These are phyloP conservation scores for Stylonectria norvegica DNA, from an alignment of 2,329 filamentous ascomycete species.

Conservation along the genomic window DNA sequence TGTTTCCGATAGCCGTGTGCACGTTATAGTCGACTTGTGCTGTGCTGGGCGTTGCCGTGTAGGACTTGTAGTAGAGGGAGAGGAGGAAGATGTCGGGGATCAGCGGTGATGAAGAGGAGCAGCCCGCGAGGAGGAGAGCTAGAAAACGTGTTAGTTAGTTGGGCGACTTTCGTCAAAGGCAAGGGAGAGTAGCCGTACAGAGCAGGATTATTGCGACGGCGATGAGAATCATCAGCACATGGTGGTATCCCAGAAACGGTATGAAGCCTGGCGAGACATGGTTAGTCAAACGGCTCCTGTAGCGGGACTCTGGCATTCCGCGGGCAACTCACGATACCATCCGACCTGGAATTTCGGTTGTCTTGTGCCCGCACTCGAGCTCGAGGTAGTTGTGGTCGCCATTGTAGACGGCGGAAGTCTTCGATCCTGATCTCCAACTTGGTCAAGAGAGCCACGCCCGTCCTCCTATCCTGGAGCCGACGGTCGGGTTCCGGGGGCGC, in stretches of 20 bases:
- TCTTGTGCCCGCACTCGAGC: conserved; percentile 13
- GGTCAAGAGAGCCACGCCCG: conserved; percentile 24
- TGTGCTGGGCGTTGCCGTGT: conserved; percentile 76
- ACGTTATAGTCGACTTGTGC: conserved; percentile 89
- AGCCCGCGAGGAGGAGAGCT: conserved; percentile 92
- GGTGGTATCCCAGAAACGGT: conserved; percentile 68
- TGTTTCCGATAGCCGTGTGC: conserved; percentile 80
- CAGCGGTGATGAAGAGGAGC: conserved; percentile 90
- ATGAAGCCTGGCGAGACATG: conserved; percentile 50
- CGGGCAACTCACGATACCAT: conserved; percentile 45
- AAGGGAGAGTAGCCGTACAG: conserved; percentile 62
- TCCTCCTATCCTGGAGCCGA: conserved; percentile 25
- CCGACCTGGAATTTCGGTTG: conserved; percentile 43
- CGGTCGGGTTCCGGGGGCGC: conserved; percentile 16
- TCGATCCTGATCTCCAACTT: too few species aligned
- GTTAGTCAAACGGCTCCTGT: conserved; percentile 25
- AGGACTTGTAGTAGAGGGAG: conserved; percentile 92
- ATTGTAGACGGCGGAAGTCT: too few species aligned
- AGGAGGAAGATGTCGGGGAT: conserved; percentile 97
- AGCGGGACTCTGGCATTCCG: conserved; percentile 1
- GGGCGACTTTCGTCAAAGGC: not conserved
- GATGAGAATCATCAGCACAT: conserved; percentile 97
- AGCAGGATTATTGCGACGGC: conserved; percentile 89
- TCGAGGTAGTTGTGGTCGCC: conserved; percentile 24
- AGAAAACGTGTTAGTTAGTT: conserved; percentile 13